These are phyloP conservation scores for Fomitiporia mediterranea DNA, from an alignment of 1,284 basidiomycete genomes.

Conservation along the genomic window DNA sequence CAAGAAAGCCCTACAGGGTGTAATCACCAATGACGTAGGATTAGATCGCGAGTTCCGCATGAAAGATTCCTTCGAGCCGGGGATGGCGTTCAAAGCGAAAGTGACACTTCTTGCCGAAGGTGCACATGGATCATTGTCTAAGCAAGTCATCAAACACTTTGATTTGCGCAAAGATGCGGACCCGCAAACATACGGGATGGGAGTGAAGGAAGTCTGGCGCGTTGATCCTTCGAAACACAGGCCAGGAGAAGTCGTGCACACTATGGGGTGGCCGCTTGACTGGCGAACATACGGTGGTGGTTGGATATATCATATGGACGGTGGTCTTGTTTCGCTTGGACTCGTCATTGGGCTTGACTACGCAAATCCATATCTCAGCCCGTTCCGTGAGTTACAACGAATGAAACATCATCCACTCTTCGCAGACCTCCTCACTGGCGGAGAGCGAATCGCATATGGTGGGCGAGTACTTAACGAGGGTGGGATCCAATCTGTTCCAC, in stretches of 20 bases:
- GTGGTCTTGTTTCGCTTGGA: slow-evolving; percentile 87
- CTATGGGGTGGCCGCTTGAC: slow-evolving; percentile 91
- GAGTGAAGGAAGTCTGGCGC: slow-evolving; percentile 97
- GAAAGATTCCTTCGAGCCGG: slow-evolving; percentile 92
- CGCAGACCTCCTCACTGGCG: slow-evolving; percentile 72
- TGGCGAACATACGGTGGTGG: slow-evolving; percentile 89
- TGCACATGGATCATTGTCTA: slow-evolving; percentile 89
- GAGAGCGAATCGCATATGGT: slow-evolving; percentile 84
- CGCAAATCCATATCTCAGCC: slow-evolving; percentile 89
- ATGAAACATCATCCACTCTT: slow-evolving; percentile 99
- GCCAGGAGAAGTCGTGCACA: slow-evolving; percentile 88
- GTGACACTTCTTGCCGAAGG: slow-evolving; percentile 96
- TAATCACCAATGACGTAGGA: slow-evolving; percentile 94
- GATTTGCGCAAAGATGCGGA: slow-evolving; percentile 74
- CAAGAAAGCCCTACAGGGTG: slow-evolving; percentile 70
- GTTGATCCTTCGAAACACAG: slow-evolving; percentile 74
- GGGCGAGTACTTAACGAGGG: slow-evolving; percentile 93
- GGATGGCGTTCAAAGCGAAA: slow-evolving; percentile 95
- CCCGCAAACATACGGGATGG: slow-evolving; percentile 95
- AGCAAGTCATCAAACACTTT: slow-evolving; percentile 78
- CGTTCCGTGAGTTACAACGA: slow-evolving; percentile 89
- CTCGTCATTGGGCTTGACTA: slow-evolving; percentile 95
- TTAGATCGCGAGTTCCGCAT: slow-evolving; percentile 75
- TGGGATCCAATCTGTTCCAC: slow-evolving; percentile 90
- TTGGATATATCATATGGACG: slow-evolving; percentile 96